These are phyloP conservation scores for Collariella sp. DNA, from an alignment of 495 filamentous ascomycete species.

Conservation along the genomic window DNA sequence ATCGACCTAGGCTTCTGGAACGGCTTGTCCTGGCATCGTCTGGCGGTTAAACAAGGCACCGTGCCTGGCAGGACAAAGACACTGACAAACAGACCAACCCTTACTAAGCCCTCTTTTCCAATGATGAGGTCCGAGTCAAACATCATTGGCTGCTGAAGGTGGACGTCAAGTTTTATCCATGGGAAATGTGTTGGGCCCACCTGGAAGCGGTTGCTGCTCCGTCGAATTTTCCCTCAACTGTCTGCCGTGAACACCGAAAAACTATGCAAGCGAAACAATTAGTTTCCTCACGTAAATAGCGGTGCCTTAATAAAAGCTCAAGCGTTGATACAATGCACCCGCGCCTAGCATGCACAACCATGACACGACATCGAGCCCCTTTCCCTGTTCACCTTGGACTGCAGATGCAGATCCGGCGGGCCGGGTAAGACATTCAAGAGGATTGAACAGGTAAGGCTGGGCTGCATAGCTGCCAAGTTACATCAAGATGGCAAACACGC, in stretches of 20 bases:
- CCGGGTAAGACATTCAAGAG: neutral
- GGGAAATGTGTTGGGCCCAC: too few relatives aligned
- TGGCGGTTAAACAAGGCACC: slow-evolving; percentile 10
- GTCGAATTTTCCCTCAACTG: too few relatives aligned
- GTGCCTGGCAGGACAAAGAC: neutral
- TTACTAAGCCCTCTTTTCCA: neutral
- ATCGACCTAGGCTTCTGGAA: neutral
- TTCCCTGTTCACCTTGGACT: neutral
- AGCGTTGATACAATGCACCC: too few relatives aligned
- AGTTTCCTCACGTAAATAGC: too few relatives aligned
- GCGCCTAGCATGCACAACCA: neutral
- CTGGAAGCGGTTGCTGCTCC: too few relatives aligned
- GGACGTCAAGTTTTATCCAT: too few relatives aligned
- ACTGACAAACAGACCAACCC: slow-evolving; percentile 9
- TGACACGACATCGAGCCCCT: too few relatives aligned
- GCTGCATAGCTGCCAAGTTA: neutral
- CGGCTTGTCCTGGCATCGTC: neutral
- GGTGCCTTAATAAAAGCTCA: too few relatives aligned
- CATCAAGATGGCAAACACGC: neutral
- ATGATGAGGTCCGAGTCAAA: neutral
- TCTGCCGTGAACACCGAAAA: too few relatives aligned
- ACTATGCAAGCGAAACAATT: too few relatives aligned
- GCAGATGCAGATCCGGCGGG: neutral
- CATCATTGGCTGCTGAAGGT: too few relatives aligned
- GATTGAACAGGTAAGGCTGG: neutral